These are phyloP conservation scores for Nothophaeocryptopus gaeumannii DNA, from an alignment of 2,329 filamentous ascomycete species.

Conservation along the genomic window DNA sequence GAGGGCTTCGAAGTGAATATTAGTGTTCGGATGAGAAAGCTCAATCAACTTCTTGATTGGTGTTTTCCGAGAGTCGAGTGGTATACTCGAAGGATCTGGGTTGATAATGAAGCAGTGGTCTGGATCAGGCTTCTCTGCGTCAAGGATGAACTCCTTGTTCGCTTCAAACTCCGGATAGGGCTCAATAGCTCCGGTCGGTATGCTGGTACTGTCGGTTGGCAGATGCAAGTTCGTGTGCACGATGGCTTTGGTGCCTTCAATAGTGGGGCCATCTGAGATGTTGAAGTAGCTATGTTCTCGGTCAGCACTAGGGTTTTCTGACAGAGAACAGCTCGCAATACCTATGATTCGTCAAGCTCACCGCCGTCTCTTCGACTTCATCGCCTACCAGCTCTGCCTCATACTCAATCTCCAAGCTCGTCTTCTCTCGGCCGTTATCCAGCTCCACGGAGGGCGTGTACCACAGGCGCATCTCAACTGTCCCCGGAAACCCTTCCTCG, in stretches of 20 bases:
- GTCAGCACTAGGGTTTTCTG: slow-evolving; percentile 14
- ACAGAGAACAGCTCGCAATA: slow-evolving; percentile 34
- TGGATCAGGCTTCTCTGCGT: slow-evolving; percentile 68
- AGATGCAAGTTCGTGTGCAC: slow-evolving; percentile 65
- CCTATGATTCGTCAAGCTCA: slow-evolving; percentile 97
- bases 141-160: slow-evolving; percentile 68
- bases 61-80: slow-evolving; percentile 51
- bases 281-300: slow-evolving; percentile 60
- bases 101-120: slow-evolving; percentile 89
- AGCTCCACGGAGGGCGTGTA: slow-evolving; percentile 73
- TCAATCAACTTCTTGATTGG: slow-evolving; percentile 66
- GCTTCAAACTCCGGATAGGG: slow-evolving; percentile 64
- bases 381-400: slow-evolving; percentile 74
- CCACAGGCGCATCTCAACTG: slow-evolving; percentile 71
- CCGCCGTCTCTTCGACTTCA: slow-evolving; percentile 78
- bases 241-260: slow-evolving; percentile 60
- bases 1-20: slow-evolving; percentile 78
- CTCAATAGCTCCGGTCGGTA: slow-evolving; percentile 68
- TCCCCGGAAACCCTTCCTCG: slow-evolving; percentile 87
- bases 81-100: slow-evolving; percentile 53
- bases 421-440: slow-evolving; percentile 59
- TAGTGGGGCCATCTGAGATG: slow-evolving; percentile 58
- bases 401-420: slow-evolving; percentile 81
- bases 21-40: slow-evolving; percentile 70
- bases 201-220: slow-evolving; percentile 68